Evolutionary conservation across 2,329 filamentous ascomycete species (phyloP).

Genomic region (Aspergillus calidoustus): DNA sequence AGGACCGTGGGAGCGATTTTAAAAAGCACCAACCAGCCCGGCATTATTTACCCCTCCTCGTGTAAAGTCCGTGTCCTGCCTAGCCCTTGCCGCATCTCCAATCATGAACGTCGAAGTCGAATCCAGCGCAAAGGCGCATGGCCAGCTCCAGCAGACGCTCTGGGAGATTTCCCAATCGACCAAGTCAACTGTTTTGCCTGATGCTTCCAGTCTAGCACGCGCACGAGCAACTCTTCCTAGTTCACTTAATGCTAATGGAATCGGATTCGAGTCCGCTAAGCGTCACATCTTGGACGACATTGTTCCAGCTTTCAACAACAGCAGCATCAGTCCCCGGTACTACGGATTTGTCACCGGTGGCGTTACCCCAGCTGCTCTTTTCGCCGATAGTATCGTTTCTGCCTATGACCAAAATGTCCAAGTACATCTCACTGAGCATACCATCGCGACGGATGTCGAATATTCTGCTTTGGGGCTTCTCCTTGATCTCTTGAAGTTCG

Average conservation of each 20-base stretch:
- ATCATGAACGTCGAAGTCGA: constrained; percentile 22
- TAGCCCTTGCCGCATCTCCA: background rate
- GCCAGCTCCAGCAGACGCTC: constrained; percentile 30
- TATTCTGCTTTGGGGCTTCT: constrained; percentile 72
- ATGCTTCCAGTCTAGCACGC: constrained; percentile 31
- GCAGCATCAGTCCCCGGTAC: constrained; percentile 70
- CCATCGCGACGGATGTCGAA: constrained; percentile 76
- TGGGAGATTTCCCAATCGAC: constrained; percentile 38
- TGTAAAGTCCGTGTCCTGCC: background rate
- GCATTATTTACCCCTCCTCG: background rate
- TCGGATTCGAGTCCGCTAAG: constrained; percentile 37
- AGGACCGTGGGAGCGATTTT: background rate
- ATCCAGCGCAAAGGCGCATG: constrained; percentile 23
- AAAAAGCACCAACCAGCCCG: background rate
- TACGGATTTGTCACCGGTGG: constrained; percentile 91
- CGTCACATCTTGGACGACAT: constrained; percentile 48
- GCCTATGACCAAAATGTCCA: constrained; percentile 81
- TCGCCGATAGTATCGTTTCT: constrained; percentile 84
- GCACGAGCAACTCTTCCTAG: constrained; percentile 40
- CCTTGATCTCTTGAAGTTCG: constrained; percentile 67
- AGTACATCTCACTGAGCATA: constrained; percentile 79
- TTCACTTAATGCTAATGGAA: constrained; percentile 34
- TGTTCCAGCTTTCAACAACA: constrained; percentile 65
- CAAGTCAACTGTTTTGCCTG: constrained; percentile 39
- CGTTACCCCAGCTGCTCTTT: constrained; percentile 74